phyloP scores from a whole-genome alignment of 306 rosid genomes.

The Cicer yamashitae region DNA sequence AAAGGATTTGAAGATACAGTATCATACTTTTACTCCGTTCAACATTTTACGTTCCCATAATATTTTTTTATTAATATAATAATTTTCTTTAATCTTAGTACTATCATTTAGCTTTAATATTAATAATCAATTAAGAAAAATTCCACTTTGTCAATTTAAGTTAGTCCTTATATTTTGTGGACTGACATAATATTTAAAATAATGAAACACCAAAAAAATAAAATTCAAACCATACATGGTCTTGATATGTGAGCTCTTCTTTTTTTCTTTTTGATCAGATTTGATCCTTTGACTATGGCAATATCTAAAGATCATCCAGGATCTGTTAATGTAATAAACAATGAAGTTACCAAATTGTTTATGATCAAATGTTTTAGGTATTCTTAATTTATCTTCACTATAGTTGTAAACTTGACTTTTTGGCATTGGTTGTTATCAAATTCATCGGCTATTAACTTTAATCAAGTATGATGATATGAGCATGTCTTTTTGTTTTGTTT shows the following conservation, averaged over 20 bases:
- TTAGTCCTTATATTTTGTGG: background rate
- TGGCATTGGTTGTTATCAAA: slow-evolving; percentile 33
- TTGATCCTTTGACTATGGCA: slow-evolving; percentile 37
- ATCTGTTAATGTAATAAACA: slow-evolving; percentile 23
- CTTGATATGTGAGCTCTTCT: slow-evolving; percentile 43
- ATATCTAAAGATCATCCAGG: slow-evolving; percentile 19
- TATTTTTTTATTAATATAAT: background rate
- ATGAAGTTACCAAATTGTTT: slow-evolving; percentile 2
- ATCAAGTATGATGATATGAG: slow-evolving; percentile 3
- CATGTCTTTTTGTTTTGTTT: background rate
- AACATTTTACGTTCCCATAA: slow-evolving; percentile 21
- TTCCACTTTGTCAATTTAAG: background rate
- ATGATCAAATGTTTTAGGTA: slow-evolving; percentile 2
- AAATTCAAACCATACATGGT: slow-evolving; percentile 33
- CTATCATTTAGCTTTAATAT: too few species aligned
- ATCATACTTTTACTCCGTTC: slow-evolving; percentile 27
- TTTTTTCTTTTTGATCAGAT: slow-evolving; percentile 22
- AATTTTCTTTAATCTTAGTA: background rate
- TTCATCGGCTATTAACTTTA: background rate
- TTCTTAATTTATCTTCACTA: background rate
- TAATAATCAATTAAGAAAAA: background rate
- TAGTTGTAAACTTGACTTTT: slow-evolving; percentile 35
- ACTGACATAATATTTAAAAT: slow-evolving; percentile 18
- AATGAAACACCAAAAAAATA: background rate
- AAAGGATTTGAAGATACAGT: slow-evolving; percentile 32